Evolutionary conservation across 225 moss, liverwort and hornwort genomes (phyloP).

Genomic region (Ulota crispa): DNA sequence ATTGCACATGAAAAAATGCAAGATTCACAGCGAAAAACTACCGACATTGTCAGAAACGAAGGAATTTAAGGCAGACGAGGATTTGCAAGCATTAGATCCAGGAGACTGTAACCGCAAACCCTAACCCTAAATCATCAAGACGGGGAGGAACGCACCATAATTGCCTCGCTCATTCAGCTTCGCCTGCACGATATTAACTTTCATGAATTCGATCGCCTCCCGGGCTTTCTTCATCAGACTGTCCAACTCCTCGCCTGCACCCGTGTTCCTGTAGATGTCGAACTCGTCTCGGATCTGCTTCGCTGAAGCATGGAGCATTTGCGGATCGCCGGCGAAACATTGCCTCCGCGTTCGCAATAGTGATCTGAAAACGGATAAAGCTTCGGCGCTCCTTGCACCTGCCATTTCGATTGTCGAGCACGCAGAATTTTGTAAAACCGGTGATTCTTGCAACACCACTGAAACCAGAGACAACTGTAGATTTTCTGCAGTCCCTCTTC

Average conservation of each 20-base stretch:
- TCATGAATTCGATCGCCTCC: conserved; percentile 85
- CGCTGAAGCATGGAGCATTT: conserved; percentile 66
- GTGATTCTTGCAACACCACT: neutral
- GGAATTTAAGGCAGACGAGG: neutral
- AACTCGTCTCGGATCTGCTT: conserved; percentile 78
- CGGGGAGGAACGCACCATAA: conserved; percentile 55
- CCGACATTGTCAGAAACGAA: neutral
- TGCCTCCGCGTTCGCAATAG: conserved; percentile 70
- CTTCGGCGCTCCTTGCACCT: conserved; percentile 51
- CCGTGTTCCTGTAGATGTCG: conserved; percentile 54
- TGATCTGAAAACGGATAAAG: conserved; percentile 58
- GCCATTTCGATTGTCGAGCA: conserved; percentile 28
- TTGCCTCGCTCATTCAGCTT: conserved; percentile 90
- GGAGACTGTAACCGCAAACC: conserved; percentile 2
- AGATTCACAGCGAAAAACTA: neutral
- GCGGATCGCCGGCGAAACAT: conserved; percentile 76
- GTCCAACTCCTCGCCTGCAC: conserved; percentile 50
- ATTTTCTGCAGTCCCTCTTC: neutral
- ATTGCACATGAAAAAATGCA: neutral
- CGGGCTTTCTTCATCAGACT: conserved; percentile 60
- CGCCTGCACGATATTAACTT: conserved; percentile 83
- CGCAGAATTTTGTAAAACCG: neutral
- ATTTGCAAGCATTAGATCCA: neutral
- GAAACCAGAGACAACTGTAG: neutral
- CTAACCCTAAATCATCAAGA: conserved; percentile 38